phyloP scores from a whole-genome alignment of 345 rosid species.

The Heritiera fomes region DNA sequence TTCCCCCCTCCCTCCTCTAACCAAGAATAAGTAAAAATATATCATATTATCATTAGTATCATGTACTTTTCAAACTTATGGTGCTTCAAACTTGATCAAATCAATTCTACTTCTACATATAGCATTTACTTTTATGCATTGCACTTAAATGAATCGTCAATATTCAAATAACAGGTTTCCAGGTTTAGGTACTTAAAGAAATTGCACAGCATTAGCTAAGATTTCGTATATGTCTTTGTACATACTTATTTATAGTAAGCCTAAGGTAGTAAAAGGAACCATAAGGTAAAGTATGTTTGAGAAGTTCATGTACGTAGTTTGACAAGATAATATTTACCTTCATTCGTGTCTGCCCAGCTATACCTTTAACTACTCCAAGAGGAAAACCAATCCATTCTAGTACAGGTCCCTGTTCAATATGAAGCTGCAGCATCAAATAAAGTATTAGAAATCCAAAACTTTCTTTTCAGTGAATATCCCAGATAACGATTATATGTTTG shows the following conservation, averaged over 20 bases:
- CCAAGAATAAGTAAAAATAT: too few species aligned
- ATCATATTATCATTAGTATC: too few species aligned
- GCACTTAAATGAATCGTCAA: background rate
- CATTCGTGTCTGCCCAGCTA: constrained; percentile 90
- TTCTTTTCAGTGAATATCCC: background rate
- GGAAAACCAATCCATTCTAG: constrained; percentile 91
- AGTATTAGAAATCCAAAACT: background rate
- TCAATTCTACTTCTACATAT: background rate
- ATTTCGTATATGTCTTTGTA: background rate
- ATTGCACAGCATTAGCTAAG: background rate
- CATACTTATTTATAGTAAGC: background rate
- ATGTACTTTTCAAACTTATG: constrained; percentile 1
- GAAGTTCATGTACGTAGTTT: background rate
- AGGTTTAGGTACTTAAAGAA: background rate
- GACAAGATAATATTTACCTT: constrained; percentile 48
- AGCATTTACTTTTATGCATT: background rate
- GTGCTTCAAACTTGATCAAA: background rate
- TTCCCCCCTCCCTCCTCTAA: too few species aligned
- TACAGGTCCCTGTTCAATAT: constrained; percentile 98
- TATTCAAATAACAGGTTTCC: background rate
- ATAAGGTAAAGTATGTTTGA: background rate
- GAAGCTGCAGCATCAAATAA: constrained; percentile 53
- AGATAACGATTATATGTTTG: background rate
- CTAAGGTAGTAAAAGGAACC: background rate
- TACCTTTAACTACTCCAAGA: constrained; percentile 87